Conservation (phyloP, 768 basidiomycete genomes). For the Sporobolomyces pararoseus region DNA sequence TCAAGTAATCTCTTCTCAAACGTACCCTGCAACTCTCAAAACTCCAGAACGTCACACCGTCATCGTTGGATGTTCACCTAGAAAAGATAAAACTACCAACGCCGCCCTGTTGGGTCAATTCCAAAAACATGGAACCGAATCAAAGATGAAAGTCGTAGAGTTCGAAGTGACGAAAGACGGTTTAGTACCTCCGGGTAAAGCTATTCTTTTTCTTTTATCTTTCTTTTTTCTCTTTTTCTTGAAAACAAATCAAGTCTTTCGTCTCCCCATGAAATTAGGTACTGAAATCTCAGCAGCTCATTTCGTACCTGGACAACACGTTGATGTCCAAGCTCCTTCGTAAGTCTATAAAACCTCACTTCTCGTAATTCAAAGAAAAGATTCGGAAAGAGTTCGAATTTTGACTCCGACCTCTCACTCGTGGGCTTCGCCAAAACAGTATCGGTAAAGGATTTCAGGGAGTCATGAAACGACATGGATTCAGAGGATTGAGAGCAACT, state of each 20-base stretch:
- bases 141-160: constrained; percentile 80
- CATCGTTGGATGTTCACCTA: constrained; percentile 81
- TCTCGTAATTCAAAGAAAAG: not conserved
- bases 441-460: constrained; percentile 97
- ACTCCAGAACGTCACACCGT: constrained; percentile 56
- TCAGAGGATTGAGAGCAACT: constrained; percentile 82
- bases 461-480: constrained; percentile 93
- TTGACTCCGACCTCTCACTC: no score
- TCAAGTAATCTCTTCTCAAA: constrained; percentile 48
- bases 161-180: constrained; percentile 86
- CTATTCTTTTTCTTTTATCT: constrained; percentile 46
- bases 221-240: not conserved
- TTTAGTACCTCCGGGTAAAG: constrained; percentile 78
- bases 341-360: constrained; percentile 58
- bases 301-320: constrained; percentile 94
- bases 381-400: no score
- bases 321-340: constrained; percentile 88
- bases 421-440: no score
- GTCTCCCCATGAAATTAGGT: constrained; percentile 54
- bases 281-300: constrained; percentile 85
- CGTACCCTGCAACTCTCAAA: constrained; percentile 44
- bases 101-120: constrained; percentile 85
- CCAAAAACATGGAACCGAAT: constrained; percentile 68
- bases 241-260: not conserved
- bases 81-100: constrained; percentile 59